Evolutionary conservation across 2,329 filamentous ascomycete species (phyloP).

Genomic region (Talaromyces islandicus): DNA sequence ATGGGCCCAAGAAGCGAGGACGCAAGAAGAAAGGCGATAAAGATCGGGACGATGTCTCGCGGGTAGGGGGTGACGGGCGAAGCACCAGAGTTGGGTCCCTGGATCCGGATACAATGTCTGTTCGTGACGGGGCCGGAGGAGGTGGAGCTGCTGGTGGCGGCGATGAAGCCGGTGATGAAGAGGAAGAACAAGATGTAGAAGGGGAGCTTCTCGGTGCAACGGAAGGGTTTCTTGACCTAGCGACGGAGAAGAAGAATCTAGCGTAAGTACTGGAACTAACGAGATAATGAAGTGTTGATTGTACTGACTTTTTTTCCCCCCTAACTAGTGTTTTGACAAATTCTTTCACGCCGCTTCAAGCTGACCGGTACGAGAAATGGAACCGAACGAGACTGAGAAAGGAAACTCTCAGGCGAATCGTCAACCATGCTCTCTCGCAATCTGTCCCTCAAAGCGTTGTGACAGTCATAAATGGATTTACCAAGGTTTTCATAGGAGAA

Average conservation of each 20-base stretch:
- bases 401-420: slow-evolving; percentile 49
- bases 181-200: slow-evolving; percentile 45
- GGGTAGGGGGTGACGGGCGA: slow-evolving; percentile 18
- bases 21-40: slow-evolving; percentile 34
- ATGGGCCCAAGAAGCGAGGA: slow-evolving; percentile 27
- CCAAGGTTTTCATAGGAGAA: slow-evolving; percentile 62
- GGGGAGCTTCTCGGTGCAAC: slow-evolving; percentile 41
- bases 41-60: slow-evolving; percentile 27
- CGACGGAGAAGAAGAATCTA: slow-evolving; percentile 47
- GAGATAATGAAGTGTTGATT: not conserved
- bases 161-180: slow-evolving; percentile 45
- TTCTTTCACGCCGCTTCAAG: slow-evolving; percentile 43
- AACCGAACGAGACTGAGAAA: slow-evolving; percentile 47
- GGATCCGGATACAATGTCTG: slow-evolving; percentile 27
- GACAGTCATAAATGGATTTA: slow-evolving; percentile 58
- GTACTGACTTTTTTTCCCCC: slow-evolving; percentile 7
- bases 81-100: slow-evolving; percentile 25
- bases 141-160: slow-evolving; percentile 38
- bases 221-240: slow-evolving; percentile 42
- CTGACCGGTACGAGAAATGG: slow-evolving; percentile 44
- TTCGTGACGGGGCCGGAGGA: slow-evolving; percentile 12
- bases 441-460: slow-evolving; percentile 60
- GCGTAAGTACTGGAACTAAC: slow-evolving; percentile 30
- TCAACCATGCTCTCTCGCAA: slow-evolving; percentile 63
- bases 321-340: slow-evolving; percentile 36